Evolutionary conservation across 805 yeast genomes (phyloP).

Genomic region (Schizosaccharomyces cryophilus): DNA sequence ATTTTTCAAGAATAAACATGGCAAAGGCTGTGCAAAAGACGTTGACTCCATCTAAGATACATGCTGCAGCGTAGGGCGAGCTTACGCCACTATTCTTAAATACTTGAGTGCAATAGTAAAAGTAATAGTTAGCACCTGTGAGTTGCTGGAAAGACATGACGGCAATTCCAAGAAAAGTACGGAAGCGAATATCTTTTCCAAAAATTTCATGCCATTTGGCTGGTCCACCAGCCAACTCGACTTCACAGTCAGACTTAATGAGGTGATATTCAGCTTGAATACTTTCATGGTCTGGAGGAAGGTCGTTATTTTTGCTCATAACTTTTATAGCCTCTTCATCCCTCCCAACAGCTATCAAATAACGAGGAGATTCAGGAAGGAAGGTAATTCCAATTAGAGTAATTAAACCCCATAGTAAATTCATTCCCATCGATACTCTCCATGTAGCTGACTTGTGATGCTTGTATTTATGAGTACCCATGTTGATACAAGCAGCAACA

Average conservation of each 20-base stretch:
- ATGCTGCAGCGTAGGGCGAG: slow-evolving; percentile 20
- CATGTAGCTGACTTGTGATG: slow-evolving; percentile 26
- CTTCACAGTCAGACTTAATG: slow-evolving; percentile 23
- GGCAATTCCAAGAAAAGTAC: slow-evolving; percentile 19
- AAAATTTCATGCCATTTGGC: slow-evolving; percentile 28
- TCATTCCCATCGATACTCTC: slow-evolving; percentile 45
- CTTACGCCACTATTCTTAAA: slow-evolving; percentile 17
- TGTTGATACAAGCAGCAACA: slow-evolving; percentile 42
- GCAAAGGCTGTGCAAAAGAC: slow-evolving; percentile 26
- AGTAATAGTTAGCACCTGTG: slow-evolving; percentile 42
- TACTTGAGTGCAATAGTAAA: slow-evolving; percentile 37
- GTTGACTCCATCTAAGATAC: slow-evolving; percentile 30
- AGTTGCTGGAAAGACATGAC: slow-evolving; percentile 34
- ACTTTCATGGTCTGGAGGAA: slow-evolving; percentile 11
- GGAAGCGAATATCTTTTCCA: slow-evolving; percentile 17
- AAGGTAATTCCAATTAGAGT: slow-evolving; percentile 35
- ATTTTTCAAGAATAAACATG: slow-evolving; percentile 24
- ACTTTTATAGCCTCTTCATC: slow-evolving; percentile 33
- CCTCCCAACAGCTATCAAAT: slow-evolving; percentile 30
- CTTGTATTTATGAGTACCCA: slow-evolving; percentile 28
- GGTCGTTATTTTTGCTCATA: slow-evolving; percentile 22
- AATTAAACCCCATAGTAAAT: slow-evolving; percentile 40
- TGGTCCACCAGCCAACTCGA: slow-evolving; percentile 25
- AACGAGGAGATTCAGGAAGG: slow-evolving; percentile 60
- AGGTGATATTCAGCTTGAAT: slow-evolving; percentile 16